Evolutionary conservation across 1,284 basidiomycete genomes (phyloP).

Genomic region (Leccinum olivaceoglutinosum): DNA sequence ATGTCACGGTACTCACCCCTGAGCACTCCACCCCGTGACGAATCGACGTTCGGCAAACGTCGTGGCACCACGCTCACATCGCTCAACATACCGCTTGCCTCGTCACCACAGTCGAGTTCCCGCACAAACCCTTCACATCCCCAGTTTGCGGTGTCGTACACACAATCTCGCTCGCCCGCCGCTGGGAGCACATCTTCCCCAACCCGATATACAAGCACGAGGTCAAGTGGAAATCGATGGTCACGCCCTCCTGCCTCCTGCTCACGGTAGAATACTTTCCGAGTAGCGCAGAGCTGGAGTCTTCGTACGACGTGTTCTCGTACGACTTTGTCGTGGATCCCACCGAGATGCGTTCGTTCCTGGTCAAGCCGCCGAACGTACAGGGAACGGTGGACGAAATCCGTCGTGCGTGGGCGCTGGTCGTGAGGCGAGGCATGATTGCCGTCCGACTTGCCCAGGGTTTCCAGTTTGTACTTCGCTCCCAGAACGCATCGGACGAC

Average conservation of each 20-base stretch:
- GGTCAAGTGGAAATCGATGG: constrained; percentile 89
- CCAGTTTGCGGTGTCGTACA: constrained; percentile 47
- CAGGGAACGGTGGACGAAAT: constrained; percentile 50
- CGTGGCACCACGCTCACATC: constrained; percentile 42
- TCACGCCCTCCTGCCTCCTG: constrained; percentile 83
- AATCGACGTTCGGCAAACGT: constrained; percentile 48
- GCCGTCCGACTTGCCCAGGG: constrained; percentile 90
- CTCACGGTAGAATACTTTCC: constrained; percentile 92
- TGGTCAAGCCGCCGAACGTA: constrained; percentile 58
- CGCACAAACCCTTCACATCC: constrained; percentile 65
- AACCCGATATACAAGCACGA: constrained; percentile 75
- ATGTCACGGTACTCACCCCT: constrained; percentile 55
- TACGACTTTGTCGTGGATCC: constrained; percentile 79
- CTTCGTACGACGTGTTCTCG: constrained; percentile 75
- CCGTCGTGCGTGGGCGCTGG: constrained; percentile 69
- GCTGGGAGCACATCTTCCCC: constrained; percentile 89
- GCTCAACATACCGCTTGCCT: constrained; percentile 40
- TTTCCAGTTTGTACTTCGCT: constrained; percentile 86
- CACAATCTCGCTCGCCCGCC: constrained; percentile 67
- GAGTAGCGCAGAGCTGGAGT: constrained; percentile 67
- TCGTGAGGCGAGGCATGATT: constrained; percentile 91
- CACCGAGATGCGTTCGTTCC: constrained; percentile 74
- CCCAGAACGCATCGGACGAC: constrained; percentile 31
- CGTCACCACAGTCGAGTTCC: constrained; percentile 41
- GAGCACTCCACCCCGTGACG: constrained; percentile 63